A percentile compares a stretch with the other conserved stretches of the same genome.
phyloP scores from a whole-genome alignment of 768 basidiomycete genomes.

The Epithele typhae region DNA sequence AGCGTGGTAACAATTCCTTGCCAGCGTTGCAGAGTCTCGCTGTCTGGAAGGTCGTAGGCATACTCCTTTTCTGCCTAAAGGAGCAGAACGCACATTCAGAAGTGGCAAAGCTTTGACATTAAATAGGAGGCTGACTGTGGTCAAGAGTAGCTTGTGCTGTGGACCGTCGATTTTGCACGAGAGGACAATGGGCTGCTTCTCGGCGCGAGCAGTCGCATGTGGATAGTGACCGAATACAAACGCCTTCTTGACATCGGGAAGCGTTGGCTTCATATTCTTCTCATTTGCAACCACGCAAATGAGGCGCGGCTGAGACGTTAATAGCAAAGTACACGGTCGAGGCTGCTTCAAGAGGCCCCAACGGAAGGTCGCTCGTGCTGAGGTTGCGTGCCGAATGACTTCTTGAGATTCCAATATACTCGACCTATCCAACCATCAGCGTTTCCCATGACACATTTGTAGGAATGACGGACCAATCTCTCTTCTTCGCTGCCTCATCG shows the following conservation, averaged over 20 bases:
- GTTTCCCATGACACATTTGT: no score
- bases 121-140: background rate
- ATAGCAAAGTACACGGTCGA: constrained; percentile 4
- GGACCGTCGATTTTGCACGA: background rate
- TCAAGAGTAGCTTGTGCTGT: background rate
- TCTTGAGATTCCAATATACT: background rate
- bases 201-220: background rate
- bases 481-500: no score
- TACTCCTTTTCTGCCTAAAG: background rate
- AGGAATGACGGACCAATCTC: no score
- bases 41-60: background rate
- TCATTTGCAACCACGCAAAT: constrained; percentile 3
- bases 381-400: background rate
- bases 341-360: constrained; percentile 7
- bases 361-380: background rate
- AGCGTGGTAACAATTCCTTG: background rate
- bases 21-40: background rate
- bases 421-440: no score
- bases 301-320: constrained; percentile 5
- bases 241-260: constrained; percentile 4
- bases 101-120: no score
- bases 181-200: background rate
- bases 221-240: background rate
- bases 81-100: background rate
- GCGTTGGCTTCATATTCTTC: background rate